Evolutionary conservation across 108 stramenopile genomes (phyloP).

Genomic region (Aurantiochytrium sp.): DNA sequence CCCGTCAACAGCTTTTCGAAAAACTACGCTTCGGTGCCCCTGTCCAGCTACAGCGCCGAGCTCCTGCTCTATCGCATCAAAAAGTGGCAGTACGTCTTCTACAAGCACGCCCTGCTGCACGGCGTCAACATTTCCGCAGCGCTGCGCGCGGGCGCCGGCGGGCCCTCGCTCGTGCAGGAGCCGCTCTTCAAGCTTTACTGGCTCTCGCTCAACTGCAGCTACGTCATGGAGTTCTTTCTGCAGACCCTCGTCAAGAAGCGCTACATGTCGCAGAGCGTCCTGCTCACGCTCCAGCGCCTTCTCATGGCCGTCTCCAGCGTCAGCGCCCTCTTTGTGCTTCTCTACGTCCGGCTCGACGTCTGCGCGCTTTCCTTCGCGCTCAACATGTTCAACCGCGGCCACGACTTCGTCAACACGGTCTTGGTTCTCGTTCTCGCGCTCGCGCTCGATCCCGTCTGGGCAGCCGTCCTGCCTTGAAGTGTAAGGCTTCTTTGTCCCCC

Average conservation of each 20-base stretch:
- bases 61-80: conserved; percentile 70
- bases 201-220: conserved; percentile 66
- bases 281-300: conserved; percentile 58
- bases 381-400: conserved; percentile 27
- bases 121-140: conserved; percentile 68
- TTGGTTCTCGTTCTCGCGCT: background rate
- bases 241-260: conserved; percentile 71
- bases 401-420: background rate
- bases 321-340: conserved; percentile 35
- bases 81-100: conserved; percentile 76
- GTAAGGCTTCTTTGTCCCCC: too few species aligned
- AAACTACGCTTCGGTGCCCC: conserved; percentile 32
- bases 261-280: conserved; percentile 49
- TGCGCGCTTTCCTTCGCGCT: background rate
- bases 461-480: background rate
- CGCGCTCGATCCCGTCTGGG: background rate
- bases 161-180: background rate
- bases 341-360: background rate
- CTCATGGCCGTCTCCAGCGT: conserved; percentile 58
- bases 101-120: conserved; percentile 75
- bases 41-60: conserved; percentile 5
- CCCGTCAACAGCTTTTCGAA: conserved; percentile 71
- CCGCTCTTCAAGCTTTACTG: conserved; percentile 66
- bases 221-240: conserved; percentile 80
- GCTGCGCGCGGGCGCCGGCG: background rate